These are phyloP conservation scores for Mikania micrantha DNA, from an alignment of 129 eudicot genomes.

Conservation along the genomic window DNA sequence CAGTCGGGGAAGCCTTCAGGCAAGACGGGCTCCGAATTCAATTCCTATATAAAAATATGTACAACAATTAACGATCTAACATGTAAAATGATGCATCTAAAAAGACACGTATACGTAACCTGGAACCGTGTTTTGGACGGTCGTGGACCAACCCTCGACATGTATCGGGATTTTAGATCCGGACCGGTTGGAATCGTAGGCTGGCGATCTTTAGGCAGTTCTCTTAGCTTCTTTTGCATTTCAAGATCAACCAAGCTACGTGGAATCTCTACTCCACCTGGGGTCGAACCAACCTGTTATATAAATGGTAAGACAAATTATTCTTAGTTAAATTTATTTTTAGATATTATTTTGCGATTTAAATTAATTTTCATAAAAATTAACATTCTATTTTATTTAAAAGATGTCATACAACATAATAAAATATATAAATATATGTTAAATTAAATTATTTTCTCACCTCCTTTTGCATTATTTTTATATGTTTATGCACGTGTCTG, in stretches of 20 bases:
- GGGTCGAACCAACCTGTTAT: slow-evolving; percentile 84
- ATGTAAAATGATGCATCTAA: background rate
- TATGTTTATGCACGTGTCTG: too few relatives aligned
- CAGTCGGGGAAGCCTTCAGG: slow-evolving; percentile 86
- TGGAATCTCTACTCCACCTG: slow-evolving; percentile 92
- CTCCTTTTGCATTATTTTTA: too few relatives aligned
- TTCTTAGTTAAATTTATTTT: too few relatives aligned
- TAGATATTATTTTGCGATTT: too few relatives aligned
- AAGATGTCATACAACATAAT: too few relatives aligned
- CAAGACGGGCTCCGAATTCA: slow-evolving; percentile 81
- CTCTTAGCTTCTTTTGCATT: slow-evolving; percentile 59
- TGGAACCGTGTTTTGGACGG: slow-evolving; percentile 68
- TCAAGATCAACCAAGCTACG: slow-evolving; percentile 83
- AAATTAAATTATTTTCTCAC: too few relatives aligned
- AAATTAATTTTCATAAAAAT: too few relatives aligned
- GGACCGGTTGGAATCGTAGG: slow-evolving; percentile 65
- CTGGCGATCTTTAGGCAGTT: slow-evolving; percentile 58
- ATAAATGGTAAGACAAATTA: background rate
- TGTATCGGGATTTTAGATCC: slow-evolving; percentile 83
- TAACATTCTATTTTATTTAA: too few relatives aligned
- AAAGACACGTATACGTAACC: slow-evolving; percentile 30
- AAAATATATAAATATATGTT: too few relatives aligned
- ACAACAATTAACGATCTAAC: slow-evolving; percentile 5
- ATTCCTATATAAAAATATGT: slow-evolving; percentile 44
- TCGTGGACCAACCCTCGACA: slow-evolving; percentile 94